phyloP scores from a whole-genome alignment of 2,329 filamentous ascomycete genomes.

The Drechslerella dactyloides region DNA sequence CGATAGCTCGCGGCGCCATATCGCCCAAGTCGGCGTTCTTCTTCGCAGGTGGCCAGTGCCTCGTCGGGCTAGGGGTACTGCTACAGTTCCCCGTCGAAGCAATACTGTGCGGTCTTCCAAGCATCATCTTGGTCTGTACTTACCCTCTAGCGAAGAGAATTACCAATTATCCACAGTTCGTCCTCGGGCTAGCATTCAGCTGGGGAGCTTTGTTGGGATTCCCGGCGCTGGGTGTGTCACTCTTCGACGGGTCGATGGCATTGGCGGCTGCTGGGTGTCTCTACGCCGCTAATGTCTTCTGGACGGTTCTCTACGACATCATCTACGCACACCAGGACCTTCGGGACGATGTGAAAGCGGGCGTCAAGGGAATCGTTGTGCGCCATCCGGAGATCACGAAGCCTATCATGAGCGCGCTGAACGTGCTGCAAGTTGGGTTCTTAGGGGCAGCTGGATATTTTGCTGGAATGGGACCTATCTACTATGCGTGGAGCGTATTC shows the following conservation, averaged over 20 bases:
- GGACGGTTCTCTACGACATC: slow-evolving; percentile 90
- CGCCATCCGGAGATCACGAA: slow-evolving; percentile 80
- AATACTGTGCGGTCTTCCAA: slow-evolving; percentile 78
- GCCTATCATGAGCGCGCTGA: slow-evolving; percentile 73
- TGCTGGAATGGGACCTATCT: slow-evolving; percentile 71
- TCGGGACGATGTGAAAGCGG: slow-evolving; percentile 81
- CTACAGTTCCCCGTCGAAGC: slow-evolving; percentile 77
- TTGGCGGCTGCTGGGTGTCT: slow-evolving; percentile 71
- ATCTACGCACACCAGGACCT: slow-evolving; percentile 94
- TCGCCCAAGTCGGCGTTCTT: slow-evolving; percentile 73
- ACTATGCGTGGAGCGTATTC: slow-evolving; percentile 71
- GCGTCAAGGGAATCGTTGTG: slow-evolving; percentile 86
- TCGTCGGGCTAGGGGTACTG: slow-evolving; percentile 74
- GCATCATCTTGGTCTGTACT: slow-evolving; percentile 72
- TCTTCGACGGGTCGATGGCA: slow-evolving; percentile 69
- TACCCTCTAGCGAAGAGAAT: slow-evolving; percentile 87
- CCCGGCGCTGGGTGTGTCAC: slow-evolving; percentile 77
- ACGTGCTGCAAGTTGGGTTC: slow-evolving; percentile 71
- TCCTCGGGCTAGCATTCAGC: slow-evolving; percentile 83
- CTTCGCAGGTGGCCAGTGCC: slow-evolving; percentile 76
- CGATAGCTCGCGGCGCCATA: slow-evolving; percentile 79
- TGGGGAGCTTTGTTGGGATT: slow-evolving; percentile 91
- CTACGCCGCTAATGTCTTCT: slow-evolving; percentile 79
- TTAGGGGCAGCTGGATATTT: slow-evolving; percentile 73
- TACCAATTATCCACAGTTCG: slow-evolving; percentile 84